These are phyloP conservation scores for Mycena alexandri DNA, from an alignment of 768 basidiomycete species.

Conservation along the genomic window DNA sequence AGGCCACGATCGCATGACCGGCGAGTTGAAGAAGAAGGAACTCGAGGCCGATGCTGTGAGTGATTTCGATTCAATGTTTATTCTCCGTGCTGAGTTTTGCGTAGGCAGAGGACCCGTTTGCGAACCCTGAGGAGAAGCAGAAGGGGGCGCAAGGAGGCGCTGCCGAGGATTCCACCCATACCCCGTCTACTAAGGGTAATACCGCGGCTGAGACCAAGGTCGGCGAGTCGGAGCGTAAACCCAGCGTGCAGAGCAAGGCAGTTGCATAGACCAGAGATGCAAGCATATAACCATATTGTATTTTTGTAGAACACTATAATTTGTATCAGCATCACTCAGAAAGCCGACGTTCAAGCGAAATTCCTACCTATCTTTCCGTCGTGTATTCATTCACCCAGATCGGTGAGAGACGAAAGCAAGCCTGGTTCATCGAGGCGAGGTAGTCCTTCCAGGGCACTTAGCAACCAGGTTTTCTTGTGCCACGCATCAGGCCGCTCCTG, in stretches of 20 bases:
- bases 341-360: neutral
- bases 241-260: neutral
- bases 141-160: conserved; percentile 16
- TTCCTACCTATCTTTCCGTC: neutral
- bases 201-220: too few species aligned
- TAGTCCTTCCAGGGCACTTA: too few species aligned
- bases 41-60: conserved; percentile 42
- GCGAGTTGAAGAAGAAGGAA: conserved; percentile 50
- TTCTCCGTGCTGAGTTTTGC: neutral
- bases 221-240: neutral
- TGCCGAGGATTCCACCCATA: too few species aligned
- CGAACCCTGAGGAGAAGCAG: conserved; percentile 39
- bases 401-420: too few species aligned
- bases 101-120: conserved; percentile 38
- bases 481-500: too few species aligned
- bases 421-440: too few species aligned
- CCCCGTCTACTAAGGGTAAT: neutral
- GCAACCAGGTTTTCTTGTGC: too few species aligned
- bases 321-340: neutral
- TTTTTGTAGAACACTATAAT: conserved; percentile 3
- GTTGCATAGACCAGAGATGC: neutral
- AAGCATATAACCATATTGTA: neutral
- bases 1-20: conserved; percentile 48
- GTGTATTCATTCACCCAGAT: too few species aligned
- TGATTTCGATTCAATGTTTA: neutral